These are phyloP conservation scores for Debaryomyces singareniensis DNA, from an alignment of 1,139 yeast species.

Conservation along the genomic window DNA sequence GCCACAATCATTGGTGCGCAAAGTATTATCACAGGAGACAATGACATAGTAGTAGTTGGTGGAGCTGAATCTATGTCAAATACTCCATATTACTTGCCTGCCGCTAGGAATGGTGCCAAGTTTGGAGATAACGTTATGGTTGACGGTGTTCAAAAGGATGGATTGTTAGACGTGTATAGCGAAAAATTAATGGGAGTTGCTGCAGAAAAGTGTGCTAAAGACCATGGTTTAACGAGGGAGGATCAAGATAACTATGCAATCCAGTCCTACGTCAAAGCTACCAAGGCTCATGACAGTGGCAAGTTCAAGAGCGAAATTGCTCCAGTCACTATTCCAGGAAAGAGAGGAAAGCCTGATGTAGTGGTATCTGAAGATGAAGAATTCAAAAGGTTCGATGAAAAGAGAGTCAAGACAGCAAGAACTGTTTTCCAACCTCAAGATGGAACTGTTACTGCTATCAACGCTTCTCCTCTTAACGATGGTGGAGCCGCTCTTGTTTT, in stretches of 20 bases:
- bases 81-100: slow-evolving; percentile 81
- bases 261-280: slow-evolving; percentile 64
- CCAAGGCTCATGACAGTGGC: slow-evolving; percentile 64
- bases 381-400: slow-evolving; percentile 59
- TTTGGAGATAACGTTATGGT: slow-evolving; percentile 69
- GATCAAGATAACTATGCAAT: slow-evolving; percentile 64
- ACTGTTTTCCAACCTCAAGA: slow-evolving; percentile 80
- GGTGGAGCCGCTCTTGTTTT: slow-evolving; percentile 90
- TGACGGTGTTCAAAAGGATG: slow-evolving; percentile 84
- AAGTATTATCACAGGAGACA: slow-evolving; percentile 73
- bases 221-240: slow-evolving; percentile 51
- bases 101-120: slow-evolving; percentile 75
- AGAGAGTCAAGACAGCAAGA: slow-evolving; percentile 67
- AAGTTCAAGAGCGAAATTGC: slow-evolving; percentile 73
- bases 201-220: slow-evolving; percentile 86
- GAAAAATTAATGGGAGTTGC: slow-evolving; percentile 85
- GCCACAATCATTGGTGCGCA: slow-evolving; percentile 82
- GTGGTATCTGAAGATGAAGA: slow-evolving; percentile 65
- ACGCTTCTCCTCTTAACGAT: slow-evolving; percentile 87
- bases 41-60: slow-evolving; percentile 86
- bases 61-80: slow-evolving; percentile 96
- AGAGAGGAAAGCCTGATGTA: slow-evolving; percentile 82
- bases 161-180: slow-evolving; percentile 80
- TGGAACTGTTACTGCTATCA: slow-evolving; percentile 91
- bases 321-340: slow-evolving; percentile 77